Conservation (phyloP, 2,329 filamentous ascomycete species). For the Stagonosporopsis tanaceti region DNA sequence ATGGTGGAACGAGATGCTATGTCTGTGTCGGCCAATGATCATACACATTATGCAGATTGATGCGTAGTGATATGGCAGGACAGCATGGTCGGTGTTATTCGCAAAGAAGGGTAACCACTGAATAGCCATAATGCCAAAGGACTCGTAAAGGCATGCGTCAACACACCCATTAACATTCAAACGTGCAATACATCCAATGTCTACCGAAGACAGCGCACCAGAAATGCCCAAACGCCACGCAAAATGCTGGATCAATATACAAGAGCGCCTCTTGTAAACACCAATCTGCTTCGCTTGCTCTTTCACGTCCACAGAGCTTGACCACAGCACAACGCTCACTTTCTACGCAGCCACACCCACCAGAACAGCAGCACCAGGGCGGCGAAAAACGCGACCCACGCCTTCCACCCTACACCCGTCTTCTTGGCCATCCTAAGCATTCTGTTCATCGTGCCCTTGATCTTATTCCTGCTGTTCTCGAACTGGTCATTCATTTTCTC, state of each 20-base stretch:
- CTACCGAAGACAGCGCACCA: neutral
- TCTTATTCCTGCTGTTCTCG: constrained; percentile 79
- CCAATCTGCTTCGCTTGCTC: neutral
- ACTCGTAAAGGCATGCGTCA: neutral
- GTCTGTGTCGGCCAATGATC: too few relatives aligned
- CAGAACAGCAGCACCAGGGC: constrained; percentile 83
- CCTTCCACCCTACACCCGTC: constrained; percentile 94
- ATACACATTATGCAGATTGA: too few relatives aligned
- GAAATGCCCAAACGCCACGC: constrained; percentile 17
- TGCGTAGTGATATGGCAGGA: too few relatives aligned
- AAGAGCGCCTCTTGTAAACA: neutral
- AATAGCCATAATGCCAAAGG: neutral
- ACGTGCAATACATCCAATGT: neutral
- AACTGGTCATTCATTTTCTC: constrained; percentile 97
- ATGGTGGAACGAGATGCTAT: too few relatives aligned
- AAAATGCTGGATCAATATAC: constrained; percentile 10
- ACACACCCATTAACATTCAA: neutral
- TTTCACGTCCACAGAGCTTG: neutral
- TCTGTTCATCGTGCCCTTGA: constrained; percentile 93
- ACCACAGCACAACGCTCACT: neutral
- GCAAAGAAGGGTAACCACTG: neutral
- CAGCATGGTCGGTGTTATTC: too few relatives aligned
- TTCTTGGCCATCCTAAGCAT: constrained; percentile 96
- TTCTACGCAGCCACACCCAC: constrained; percentile 78
- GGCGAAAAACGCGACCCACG: constrained; percentile 89